Base-by-base conservation (phyloP, 2,329 filamentous ascomycete genomes). In the Penicillium sp. region DNA sequence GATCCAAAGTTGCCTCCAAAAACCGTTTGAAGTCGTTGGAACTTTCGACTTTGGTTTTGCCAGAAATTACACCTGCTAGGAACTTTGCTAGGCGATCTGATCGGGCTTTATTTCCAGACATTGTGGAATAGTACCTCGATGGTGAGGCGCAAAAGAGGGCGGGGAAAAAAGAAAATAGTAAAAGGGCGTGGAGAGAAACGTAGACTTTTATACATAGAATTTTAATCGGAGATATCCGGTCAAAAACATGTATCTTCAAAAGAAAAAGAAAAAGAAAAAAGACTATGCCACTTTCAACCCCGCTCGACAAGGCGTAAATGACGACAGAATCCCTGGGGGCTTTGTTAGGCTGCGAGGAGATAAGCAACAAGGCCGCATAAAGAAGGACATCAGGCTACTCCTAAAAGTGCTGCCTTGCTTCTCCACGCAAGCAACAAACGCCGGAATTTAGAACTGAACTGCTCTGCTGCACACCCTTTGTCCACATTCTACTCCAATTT, bases 31-130 rank as follows among this genome's bases (percentile, higher is more conserved):
- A 38, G 7, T 28, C 21, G 18, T 3, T 28, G 0, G 24, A 0
- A 20, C 26, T 28, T 7, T 49, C 2, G 7, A 55, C 45, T 30
- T 48, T 16, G 20, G 48, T 14, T 28, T 21, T 55, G 40, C 52
- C 52, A n/a, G 40, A 18, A 28, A 40, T 16, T 9, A 55, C 33
- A 20, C 24, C 21, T 20, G 14, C 23, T 1, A 55, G 23, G 18
- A 42, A 49, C 26, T 49, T 55, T n/a, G 45, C 20, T 4, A 55
- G 21, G 38, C 52, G 30, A 30, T 40, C 52, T 20, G 45, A 55
- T 26, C 52, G 30, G 18, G 2, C 30, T 35, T 35, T 54, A 38
- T 43, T 52, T 33, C 23, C 72, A 72, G 51, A 47, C 51, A 53
- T 53, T 1, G 14, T 26, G 4, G 14, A 3, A 14, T 14, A 30